phyloP scores from a whole-genome alignment of 2,329 filamentous ascomycete genomes.

The Sphaerulina populicola region DNA sequence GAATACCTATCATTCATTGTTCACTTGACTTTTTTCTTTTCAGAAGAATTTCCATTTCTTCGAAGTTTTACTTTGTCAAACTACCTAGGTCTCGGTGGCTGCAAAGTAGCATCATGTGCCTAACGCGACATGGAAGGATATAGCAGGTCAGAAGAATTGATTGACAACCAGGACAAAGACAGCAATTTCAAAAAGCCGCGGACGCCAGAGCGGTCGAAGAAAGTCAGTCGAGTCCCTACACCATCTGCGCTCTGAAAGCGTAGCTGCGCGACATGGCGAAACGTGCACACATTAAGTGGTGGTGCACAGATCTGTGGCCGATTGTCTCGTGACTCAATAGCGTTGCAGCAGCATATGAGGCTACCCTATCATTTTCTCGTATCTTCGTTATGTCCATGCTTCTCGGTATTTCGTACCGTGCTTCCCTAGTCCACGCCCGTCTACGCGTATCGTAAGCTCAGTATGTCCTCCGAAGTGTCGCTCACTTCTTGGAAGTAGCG shows the following conservation, averaged over 20 bases:
- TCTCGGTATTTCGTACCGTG: slow-evolving; percentile 4
- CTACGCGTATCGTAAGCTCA: neutral
- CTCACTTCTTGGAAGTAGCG: slow-evolving; percentile 28
- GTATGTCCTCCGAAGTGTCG: neutral
- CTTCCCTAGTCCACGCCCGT: neutral
- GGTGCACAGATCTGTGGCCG: neutral
- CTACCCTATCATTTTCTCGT: slow-evolving; percentile 6
- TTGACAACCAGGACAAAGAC: neutral
- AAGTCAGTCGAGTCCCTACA: neutral
- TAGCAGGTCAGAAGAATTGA: neutral
- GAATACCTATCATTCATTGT: no score
- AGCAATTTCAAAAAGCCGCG: neutral
- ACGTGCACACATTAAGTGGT: neutral
- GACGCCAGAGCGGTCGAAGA: neutral
- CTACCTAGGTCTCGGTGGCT: neutral
- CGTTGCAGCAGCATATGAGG: neutral
- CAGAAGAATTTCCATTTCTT: no score
- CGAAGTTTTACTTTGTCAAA: no score
- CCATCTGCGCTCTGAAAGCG: neutral
- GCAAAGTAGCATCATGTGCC: neutral
- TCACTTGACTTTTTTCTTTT: no score
- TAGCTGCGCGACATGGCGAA: neutral
- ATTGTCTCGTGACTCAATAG: neutral
- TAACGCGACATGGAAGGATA: neutral
- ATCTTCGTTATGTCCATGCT: slow-evolving; percentile 7